phyloP scores from a whole-genome alignment of 2,329 filamentous ascomycete species.

The Sporothrix brunneoviolacea region DNA sequence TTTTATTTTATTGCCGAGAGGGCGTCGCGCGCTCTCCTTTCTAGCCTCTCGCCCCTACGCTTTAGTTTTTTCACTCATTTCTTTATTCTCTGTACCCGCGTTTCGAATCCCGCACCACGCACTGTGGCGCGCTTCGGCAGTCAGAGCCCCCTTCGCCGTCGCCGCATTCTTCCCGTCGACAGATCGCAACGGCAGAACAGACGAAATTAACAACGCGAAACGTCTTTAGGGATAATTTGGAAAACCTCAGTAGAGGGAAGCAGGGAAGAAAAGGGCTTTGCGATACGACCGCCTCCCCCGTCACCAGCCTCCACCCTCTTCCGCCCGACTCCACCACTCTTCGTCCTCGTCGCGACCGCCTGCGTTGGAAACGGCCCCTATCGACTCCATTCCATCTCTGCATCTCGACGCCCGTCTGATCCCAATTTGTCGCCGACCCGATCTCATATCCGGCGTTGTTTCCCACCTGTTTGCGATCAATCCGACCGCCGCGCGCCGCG shows the following conservation, averaged over 20 bases:
- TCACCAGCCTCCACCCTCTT: neutral
- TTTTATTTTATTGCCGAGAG: neutral
- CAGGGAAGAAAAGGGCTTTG: neutral
- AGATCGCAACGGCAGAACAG: neutral
- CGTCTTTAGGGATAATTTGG: too few species aligned
- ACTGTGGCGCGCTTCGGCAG: conserved; percentile 14
- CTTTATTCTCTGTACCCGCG: conserved; percentile 6
- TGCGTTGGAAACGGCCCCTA: too few species aligned
- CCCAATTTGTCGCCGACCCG: neutral
- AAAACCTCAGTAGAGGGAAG: too few species aligned
- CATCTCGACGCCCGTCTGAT: too few species aligned
- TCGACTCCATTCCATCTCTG: too few species aligned
- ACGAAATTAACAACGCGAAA: too few species aligned
- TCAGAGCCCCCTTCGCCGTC: conserved; percentile 3
- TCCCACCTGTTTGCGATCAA: conserved; percentile 1
- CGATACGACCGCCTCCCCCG: neutral
- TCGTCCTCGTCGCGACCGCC: too few species aligned
- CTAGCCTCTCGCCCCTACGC: conserved; percentile 5
- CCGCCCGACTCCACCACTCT: neutral
- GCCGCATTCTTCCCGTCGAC: neutral
- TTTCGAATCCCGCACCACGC: conserved; percentile 14
- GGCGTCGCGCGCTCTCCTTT: conserved; percentile 9
- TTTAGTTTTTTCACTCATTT: conserved; percentile 2
- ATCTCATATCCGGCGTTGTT: neutral
- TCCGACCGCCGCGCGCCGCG: neutral